A percentile compares a stretch with the other conserved stretches of the same genome.
phyloP scores from a whole-genome alignment of 441 rosid species.

The Populus hybrid region DNA sequence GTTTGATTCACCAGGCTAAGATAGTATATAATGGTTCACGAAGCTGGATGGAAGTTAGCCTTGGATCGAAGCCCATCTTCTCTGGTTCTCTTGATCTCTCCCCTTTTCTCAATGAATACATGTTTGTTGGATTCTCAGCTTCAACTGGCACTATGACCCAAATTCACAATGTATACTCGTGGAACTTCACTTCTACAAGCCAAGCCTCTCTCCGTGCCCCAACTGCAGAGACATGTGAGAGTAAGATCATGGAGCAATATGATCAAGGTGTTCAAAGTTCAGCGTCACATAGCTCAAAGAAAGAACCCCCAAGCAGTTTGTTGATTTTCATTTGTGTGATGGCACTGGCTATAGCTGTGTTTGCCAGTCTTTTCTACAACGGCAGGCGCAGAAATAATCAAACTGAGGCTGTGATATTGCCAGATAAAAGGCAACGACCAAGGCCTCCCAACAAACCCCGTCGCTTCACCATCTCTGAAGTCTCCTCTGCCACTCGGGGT shows the following conservation, averaged over 20 bases:
- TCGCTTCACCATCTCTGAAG: constrained; percentile 30
- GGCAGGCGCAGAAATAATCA: constrained; percentile 22
- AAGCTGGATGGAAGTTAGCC: constrained; percentile 38
- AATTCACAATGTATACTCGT: constrained; percentile 35
- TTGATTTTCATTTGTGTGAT: constrained; percentile 39
- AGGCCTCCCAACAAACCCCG: constrained; percentile 52
- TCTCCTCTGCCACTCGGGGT: constrained; percentile 37
- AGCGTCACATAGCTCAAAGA: constrained; percentile 8
- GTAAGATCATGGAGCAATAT: constrained; percentile 18
- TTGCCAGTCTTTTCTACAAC: constrained; percentile 27
- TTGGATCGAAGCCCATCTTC: constrained; percentile 33
- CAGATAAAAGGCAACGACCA: constrained; percentile 33
- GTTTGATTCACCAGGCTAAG: constrained; percentile 40
- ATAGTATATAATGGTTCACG: constrained; percentile 36
- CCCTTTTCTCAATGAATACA: constrained; percentile 49
- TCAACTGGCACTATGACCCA: constrained; percentile 32
- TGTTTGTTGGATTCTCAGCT: constrained; percentile 38
- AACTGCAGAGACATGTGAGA: constrained; percentile 37
- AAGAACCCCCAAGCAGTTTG: constrained; percentile 27
- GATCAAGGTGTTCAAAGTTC: neutral
- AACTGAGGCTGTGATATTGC: constrained; percentile 14
- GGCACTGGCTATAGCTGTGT: constrained; percentile 27
- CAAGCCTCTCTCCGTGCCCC: constrained; percentile 47
- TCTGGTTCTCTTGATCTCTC: constrained; percentile 45
- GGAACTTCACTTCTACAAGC: constrained; percentile 48